Evolutionary conservation across 164 flowering plant genomes (phyloP).

Genomic region (Malania oleifera): DNA sequence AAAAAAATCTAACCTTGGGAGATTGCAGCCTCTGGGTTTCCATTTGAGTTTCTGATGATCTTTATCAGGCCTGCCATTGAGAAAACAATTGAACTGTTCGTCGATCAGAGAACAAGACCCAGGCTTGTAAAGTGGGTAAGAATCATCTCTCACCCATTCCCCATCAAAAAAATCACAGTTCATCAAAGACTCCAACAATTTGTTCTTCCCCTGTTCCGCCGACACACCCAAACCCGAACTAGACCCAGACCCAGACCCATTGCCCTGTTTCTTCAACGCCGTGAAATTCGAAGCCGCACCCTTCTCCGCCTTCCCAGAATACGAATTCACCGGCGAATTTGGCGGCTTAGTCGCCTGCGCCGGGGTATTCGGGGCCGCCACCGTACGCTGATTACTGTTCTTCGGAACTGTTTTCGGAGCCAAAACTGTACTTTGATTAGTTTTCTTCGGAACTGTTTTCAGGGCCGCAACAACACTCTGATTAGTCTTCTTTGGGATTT

Average conservation of each 20-base stretch:
- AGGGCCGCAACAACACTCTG: no score
- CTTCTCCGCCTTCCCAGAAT: slow-evolving; percentile 18
- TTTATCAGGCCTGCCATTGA: slow-evolving; percentile 78
- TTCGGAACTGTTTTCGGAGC: no score
- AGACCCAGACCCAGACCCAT: slow-evolving; percentile 19
- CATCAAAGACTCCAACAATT: slow-evolving; percentile 32
- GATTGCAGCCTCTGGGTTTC: slow-evolving; percentile 76
- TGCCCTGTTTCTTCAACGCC: slow-evolving; percentile 32
- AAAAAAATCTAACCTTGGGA: slow-evolving; percentile 59
- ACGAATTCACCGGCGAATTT: slow-evolving; percentile 2
- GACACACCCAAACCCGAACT: slow-evolving; percentile 8
- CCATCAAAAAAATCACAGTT: slow-evolving; percentile 79
- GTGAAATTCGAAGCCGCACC: slow-evolving; percentile 34
- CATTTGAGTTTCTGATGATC: slow-evolving; percentile 59
- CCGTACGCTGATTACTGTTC: no score
- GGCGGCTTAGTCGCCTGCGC: slow-evolving; percentile 4
- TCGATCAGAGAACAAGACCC: slow-evolving; percentile 83
- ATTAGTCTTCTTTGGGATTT: no score
- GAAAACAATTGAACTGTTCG: slow-evolving; percentile 70
- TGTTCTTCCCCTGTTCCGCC: slow-evolving; percentile 20
- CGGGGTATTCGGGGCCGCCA: neutral
- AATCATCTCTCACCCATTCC: slow-evolving; percentile 78
- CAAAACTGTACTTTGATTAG: no score
- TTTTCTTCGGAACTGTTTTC: no score
- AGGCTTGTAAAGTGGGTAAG: slow-evolving; percentile 74